A percentile compares a stretch with the other conserved stretches of the same genome.
Conservation (phyloP, 2,329 filamentous ascomycete genomes). For the Tolypocladium inflatum region DNA sequence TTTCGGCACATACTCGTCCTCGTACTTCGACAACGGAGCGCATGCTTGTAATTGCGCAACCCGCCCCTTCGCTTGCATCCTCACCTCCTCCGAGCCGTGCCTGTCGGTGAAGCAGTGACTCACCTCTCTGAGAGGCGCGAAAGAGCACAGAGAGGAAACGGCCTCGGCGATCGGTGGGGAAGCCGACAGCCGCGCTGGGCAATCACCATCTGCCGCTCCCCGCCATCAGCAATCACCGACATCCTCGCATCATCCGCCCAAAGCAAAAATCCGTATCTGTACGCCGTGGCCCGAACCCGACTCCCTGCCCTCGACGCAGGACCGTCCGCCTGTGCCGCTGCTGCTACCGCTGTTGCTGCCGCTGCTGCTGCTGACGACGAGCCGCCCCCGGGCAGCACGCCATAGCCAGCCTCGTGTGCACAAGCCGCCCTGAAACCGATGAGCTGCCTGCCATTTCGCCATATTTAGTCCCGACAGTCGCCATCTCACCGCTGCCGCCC, state of each 20-base stretch:
- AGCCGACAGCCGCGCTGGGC: not conserved
- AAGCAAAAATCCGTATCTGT: not conserved
- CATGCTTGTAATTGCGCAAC: not conserved
- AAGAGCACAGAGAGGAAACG: not conserved
- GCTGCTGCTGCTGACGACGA: not conserved
- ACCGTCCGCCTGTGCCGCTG: not conserved
- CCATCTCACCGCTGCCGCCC: not conserved
- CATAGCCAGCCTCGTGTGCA: not conserved
- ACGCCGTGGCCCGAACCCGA: not conserved
- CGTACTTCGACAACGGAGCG: too few species aligned
- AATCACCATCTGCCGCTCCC: not conserved
- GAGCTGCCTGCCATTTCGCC: not conserved
- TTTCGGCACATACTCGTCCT: too few species aligned
- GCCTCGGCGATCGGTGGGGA: not conserved
- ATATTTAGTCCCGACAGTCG: constrained; percentile 6
- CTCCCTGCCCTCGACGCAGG: not conserved
- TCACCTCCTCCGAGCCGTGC: not conserved
- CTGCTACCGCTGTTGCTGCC: too few species aligned
- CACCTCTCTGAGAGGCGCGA: not conserved
- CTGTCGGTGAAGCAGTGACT: not conserved
- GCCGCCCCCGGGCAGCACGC: not conserved
- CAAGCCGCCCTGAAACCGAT: not conserved
- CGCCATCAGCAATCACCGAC: constrained; percentile 1
- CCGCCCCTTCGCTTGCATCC: not conserved
- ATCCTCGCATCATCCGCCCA: not conserved